phyloP scores from a whole-genome alignment of 108 stramenopile species.

The Skeletonema costatum region DNA sequence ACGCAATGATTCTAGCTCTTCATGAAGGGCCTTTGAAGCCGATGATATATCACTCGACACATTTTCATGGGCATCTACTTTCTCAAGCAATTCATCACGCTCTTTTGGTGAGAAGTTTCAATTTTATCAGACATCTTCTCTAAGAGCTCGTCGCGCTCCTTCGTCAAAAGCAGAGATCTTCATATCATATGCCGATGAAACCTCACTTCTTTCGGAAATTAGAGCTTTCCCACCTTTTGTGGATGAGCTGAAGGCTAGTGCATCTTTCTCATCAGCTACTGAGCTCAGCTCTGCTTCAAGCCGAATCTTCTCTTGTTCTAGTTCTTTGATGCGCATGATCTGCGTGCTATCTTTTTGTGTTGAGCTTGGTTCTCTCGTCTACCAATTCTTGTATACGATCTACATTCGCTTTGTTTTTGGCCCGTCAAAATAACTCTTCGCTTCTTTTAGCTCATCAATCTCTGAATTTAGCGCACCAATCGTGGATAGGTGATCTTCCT shows the following conservation, averaged over 20 bases:
- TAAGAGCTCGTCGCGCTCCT: background rate
- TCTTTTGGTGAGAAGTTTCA: background rate
- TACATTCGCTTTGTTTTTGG: background rate
- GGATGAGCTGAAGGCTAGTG: background rate
- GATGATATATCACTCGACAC: background rate
- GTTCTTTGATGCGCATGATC: background rate
- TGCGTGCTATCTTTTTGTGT: background rate
- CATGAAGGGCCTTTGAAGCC: background rate
- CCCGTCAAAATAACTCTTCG: background rate
- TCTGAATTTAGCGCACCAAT: constrained; percentile 13
- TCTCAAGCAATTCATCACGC: background rate
- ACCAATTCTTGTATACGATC: background rate
- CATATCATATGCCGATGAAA: background rate
- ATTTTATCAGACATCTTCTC: background rate
- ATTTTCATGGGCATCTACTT: background rate
- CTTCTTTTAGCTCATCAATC: constrained; percentile 7
- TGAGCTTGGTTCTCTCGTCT: background rate
- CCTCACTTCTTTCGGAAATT: background rate
- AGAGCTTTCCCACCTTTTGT: background rate
- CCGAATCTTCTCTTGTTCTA: background rate
- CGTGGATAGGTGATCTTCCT: background rate
- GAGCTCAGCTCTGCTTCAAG: background rate
- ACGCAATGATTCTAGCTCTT: background rate
- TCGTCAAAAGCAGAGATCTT: background rate
- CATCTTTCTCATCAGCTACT: background rate